A percentile compares a stretch with the other conserved stretches of the same genome.
phyloP scores from a whole-genome alignment of 2,329 filamentous ascomycete species.

The Diplodia corticola region DNA sequence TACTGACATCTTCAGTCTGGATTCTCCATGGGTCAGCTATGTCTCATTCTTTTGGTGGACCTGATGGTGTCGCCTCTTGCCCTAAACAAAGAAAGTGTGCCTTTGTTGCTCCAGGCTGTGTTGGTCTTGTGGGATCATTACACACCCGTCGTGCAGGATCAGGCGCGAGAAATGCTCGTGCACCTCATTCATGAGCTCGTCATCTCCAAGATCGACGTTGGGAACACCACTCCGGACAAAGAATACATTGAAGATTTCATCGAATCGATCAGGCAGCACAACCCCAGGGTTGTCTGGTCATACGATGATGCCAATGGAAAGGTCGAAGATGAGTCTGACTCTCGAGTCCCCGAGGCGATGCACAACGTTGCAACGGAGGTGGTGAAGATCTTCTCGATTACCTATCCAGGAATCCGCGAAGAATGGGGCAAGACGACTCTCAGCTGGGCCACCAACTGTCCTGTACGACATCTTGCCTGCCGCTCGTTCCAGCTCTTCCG shows the following conservation, averaged over 20 bases:
- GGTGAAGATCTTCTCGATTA: conserved; percentile 79
- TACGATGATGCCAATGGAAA: conserved; percentile 91
- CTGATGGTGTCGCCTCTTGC: conserved; percentile 91
- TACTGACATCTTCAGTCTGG: conserved; percentile 56
- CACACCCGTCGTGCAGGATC: conserved; percentile 89
- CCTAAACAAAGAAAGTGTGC: conserved; percentile 74
- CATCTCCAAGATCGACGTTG: conserved; percentile 69
- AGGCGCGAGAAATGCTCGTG: conserved; percentile 95
- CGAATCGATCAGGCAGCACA: conserved; percentile 80
- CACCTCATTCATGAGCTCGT: conserved; percentile 96
- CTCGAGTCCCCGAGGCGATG: conserved; percentile 86
- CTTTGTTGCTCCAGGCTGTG: conserved; percentile 84
- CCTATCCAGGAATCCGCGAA: conserved; percentile 83
- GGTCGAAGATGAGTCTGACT: conserved; percentile 66
- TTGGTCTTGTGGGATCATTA: conserved; percentile 98
- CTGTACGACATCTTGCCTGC: conserved; percentile 90
- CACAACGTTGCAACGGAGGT: conserved; percentile 78
- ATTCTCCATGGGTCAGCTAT: conserved; percentile 89
- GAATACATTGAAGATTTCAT: conserved; percentile 83
- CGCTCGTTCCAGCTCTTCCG: conserved; percentile 97
- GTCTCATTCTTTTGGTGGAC: conserved; percentile 90
- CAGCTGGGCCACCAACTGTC: conserved; percentile 95
- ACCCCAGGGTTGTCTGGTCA: conserved; percentile 82
- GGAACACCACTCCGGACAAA: conserved; percentile 65
- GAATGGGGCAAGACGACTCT: conserved; percentile 88